Evolutionary conservation across 2,329 filamentous ascomycete genomes (phyloP), one percentile per base, ranked within the genome.

Genomic region (Pseudogymnoascus sp.): DNA sequence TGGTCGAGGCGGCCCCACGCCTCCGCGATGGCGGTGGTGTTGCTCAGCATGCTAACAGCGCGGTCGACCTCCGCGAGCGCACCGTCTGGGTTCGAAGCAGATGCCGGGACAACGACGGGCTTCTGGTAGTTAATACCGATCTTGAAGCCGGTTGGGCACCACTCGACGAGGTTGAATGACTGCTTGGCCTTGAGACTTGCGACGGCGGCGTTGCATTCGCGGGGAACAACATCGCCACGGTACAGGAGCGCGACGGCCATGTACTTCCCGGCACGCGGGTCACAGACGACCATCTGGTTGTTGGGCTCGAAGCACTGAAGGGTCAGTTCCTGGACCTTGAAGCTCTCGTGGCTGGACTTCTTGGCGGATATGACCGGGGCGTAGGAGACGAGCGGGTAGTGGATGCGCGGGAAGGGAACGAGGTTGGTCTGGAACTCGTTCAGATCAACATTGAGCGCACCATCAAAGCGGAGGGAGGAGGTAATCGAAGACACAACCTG

Each of bases 351-450:
- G 33, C 80, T 81, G 73, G 83, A 84, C 77, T 82, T 84, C 72
- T 81, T 79, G 63, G 79, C 81, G 31, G 82, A 84, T 64, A 87
- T 79, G 62, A 88, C 84, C 2, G 85, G 85, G 1, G 85, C 84
- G 69, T 87, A 88, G 69, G 80, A 83, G 75, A 88, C 86, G 67
- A 88, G 75, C 43, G 85, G 85, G 72, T 87, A 88, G 73, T 88
- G 85, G 68, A 88, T 87, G 72, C 85, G 81, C 24, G 85, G 85
- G 74, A 85, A 88, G 6, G 85, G 85, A 61, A 88, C 85, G 75
- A 88, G 75, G 74, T 88, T 88, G 68, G 85, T 88, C 76, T 88
- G 85, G 78, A 88, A 88, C 72, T 88, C 85, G 71, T 85, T 85
- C 71, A 88, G 74, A 74, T 88, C 85, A 71, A 88, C 85, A 66